A percentile compares a stretch with the other conserved stretches of the same genome.
These are phyloP conservation scores for Saururus chinensis DNA, from an alignment of 164 flowering plant genomes.

Conservation along the genomic window DNA sequence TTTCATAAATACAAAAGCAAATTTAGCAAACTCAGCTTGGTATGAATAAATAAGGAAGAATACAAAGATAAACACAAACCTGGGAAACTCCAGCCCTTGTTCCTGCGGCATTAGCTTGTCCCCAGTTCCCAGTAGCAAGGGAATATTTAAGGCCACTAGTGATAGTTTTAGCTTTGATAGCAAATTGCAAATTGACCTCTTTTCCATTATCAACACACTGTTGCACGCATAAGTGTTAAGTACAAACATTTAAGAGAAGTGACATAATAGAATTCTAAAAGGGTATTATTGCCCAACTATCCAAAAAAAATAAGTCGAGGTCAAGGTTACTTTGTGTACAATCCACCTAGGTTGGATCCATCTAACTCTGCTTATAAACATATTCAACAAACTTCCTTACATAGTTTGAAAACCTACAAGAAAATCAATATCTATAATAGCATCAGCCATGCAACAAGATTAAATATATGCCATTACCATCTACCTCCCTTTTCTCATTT, in stretches of 20 bases:
- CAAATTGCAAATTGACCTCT: slow-evolving; percentile 93
- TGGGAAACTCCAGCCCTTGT: slow-evolving; percentile 99
- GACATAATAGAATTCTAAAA: no score
- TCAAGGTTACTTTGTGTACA: background rate
- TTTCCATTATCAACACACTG: slow-evolving; percentile 98
- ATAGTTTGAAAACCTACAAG: no score
- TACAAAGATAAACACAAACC: slow-evolving; percentile 18
- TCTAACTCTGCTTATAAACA: no score
- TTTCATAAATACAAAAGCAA: background rate
- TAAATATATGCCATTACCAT: no score
- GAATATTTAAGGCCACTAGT: slow-evolving; percentile 98
- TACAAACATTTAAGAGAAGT: no score
- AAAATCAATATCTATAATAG: no score
- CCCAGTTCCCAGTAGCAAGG: slow-evolving; percentile 99
- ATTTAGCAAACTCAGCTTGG: background rate
- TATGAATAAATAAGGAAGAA: background rate
- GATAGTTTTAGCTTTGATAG: slow-evolving; percentile 94
- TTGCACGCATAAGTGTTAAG: slow-evolving; percentile 4
- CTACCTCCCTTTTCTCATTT: no score
- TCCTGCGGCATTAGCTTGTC: slow-evolving; percentile 99
- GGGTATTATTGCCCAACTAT: background rate
- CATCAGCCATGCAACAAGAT: no score
- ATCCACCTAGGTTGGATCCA: no score
- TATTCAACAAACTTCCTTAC: no score
- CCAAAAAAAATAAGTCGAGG: background rate